Conservation (phyloP, 2,329 filamentous ascomycete genomes). For the Fusarium annulatum region DNA sequence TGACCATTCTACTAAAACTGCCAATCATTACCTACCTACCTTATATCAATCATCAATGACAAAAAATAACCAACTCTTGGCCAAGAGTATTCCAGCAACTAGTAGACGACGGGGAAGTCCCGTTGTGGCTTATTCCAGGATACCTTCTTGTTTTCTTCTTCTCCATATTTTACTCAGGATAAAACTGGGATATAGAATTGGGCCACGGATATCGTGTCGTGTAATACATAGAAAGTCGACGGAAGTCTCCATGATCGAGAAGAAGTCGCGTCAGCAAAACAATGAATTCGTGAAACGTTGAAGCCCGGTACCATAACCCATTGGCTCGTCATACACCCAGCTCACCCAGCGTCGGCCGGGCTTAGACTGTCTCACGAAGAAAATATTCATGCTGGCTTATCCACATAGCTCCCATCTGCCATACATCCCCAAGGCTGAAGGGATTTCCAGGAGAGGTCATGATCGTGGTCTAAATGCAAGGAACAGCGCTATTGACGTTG, state of each 20-base stretch:
- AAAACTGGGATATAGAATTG: neutral
- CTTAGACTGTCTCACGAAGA: slow-evolving; percentile 3
- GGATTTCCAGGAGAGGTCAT: neutral
- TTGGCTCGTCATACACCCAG: slow-evolving; percentile 5
- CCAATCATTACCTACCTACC: neutral
- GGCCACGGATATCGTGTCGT: neutral
- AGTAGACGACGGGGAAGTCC: neutral
- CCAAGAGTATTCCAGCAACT: neutral
- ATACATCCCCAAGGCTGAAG: slow-evolving; percentile 20
- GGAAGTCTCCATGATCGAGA: neutral
- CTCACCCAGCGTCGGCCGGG: slow-evolving; percentile 16
- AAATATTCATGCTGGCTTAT: neutral
- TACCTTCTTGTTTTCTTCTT: slow-evolving; percentile 3
- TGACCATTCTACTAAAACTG: neutral
- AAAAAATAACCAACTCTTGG: slow-evolving; percentile 19
- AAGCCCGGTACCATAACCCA: slow-evolving; percentile 16
- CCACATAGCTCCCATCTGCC: slow-evolving; percentile 9
- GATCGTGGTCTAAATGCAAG: neutral
- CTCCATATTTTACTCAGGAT: neutral
- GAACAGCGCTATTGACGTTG: slow-evolving; percentile 6
- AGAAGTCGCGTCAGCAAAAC: slow-evolving; percentile 16
- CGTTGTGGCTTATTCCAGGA: neutral
- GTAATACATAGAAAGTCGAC: neutral
- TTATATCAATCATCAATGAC: slow-evolving; percentile 6
- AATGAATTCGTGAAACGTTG: slow-evolving; percentile 31